Evolutionary conservation across 2,329 filamentous ascomycete species (phyloP), one percentile per base, ranked within the genome.

Genomic region (Sclerotinia nivalis): DNA sequence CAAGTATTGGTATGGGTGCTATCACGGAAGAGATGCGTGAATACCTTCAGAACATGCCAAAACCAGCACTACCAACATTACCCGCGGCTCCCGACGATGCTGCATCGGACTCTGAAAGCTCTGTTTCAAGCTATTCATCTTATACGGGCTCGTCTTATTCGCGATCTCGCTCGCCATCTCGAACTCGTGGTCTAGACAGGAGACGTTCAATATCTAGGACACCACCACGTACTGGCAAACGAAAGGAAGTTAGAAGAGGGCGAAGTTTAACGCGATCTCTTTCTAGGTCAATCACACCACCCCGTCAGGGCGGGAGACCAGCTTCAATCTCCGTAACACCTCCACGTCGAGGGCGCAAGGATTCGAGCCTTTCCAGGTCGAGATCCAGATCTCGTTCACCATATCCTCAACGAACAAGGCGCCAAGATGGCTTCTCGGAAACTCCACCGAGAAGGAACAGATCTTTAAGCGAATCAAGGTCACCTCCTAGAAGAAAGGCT

Each of bases 21-120:
- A 86, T 99, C 72, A 99, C 96, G 2, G 96, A 99, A 79, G 92
- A 93, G 74, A 97, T 97, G 93, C 90, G 96, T 80, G 93, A 96
- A 77, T 89, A 91, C 78, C 85, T 99, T 69, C 91, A 94, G 79
- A 97, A 93, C 77, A 88, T 96, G 81, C 94, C 94, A 18, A 96
- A 96, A 78, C 93, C 94, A 3, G 86, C 91, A 1, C 83, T 92
- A 34, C 91, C 92, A 8, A 88, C 93, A 1, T 83, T 92, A 1
- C 84, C 88, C 31, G 83, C 84, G 1, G 83, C 81, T 12, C 83
- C 83, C 47, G 80, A 81, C 43, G 84, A 88, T 62, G 43, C 55
- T 37, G 89, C 90, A 71, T 89, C 89, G 0, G 90, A 92, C 59
- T 93, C 84, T 9, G 83, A 83, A 68, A 85, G 84, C 73, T 85